These are phyloP conservation scores for Aspergillus fructus DNA, from an alignment of 2,329 filamentous ascomycete species.

Conservation along the genomic window DNA sequence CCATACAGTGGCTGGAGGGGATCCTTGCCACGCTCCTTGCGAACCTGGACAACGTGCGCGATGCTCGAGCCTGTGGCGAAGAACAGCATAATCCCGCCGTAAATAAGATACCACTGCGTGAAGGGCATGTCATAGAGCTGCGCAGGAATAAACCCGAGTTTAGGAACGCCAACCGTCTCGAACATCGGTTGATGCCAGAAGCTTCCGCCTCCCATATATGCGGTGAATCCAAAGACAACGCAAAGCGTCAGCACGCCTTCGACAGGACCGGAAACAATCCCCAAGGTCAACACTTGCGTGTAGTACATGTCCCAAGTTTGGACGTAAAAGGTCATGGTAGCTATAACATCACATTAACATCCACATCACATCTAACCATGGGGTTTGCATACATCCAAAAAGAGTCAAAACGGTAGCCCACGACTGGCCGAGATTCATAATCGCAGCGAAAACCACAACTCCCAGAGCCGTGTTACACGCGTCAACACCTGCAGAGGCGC, in stretches of 20 bases:
- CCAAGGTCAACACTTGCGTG: constrained; percentile 90
- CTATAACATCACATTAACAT: constrained; percentile 41
- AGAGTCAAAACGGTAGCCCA: constrained; percentile 84
- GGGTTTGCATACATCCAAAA: constrained; percentile 68
- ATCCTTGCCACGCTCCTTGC: constrained; percentile 70
- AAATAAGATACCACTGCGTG: constrained; percentile 89
- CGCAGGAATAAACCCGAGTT: constrained; percentile 64
- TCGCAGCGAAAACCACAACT: constrained; percentile 84
- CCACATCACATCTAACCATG: not conserved
- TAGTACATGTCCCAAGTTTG: constrained; percentile 99
- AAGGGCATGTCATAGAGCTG: constrained; percentile 76
- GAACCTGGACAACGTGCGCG: constrained; percentile 78
- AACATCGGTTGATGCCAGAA: constrained; percentile 91
- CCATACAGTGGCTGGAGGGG: constrained; percentile 70
- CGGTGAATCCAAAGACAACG: constrained; percentile 78
- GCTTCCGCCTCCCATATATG: constrained; percentile 78
- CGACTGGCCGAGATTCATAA: constrained; percentile 88
- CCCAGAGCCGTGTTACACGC: constrained; percentile 95
- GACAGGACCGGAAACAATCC: constrained; percentile 88
- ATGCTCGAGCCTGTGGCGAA: constrained; percentile 76
- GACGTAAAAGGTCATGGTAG: constrained; percentile 93
- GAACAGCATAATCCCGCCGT: constrained; percentile 76
- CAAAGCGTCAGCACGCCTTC: constrained; percentile 88
- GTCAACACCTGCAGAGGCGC: constrained; percentile 63
- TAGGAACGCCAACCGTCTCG: constrained; percentile 65